Conservation (phyloP, 768 basidiomycete species). For the Lentinula edodes region DNA sequence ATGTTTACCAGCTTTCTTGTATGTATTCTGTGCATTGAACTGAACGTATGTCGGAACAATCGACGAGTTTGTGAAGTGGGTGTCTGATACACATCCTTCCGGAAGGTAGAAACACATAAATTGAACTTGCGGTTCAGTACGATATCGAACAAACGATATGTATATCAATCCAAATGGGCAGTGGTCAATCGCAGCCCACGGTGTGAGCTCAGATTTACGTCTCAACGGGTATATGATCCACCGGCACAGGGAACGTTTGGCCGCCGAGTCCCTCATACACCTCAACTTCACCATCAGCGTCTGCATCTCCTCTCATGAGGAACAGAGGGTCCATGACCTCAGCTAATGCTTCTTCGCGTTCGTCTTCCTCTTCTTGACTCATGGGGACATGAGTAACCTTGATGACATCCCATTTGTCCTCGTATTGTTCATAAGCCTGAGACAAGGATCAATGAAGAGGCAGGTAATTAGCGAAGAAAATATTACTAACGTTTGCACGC, state of each 20-base stretch:
- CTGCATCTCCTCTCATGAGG: slow-evolving; percentile 47
- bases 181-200: no score
- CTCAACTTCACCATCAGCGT: slow-evolving; percentile 53
- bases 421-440: slow-evolving; percentile 66
- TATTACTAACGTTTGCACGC: slow-evolving; percentile 59
- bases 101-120: no score
- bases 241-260: not conserved
- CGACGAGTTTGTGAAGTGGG: no score
- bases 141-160: no score
- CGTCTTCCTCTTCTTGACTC: slow-evolving; percentile 68
- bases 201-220: slow-evolving; percentile 29
- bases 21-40: no score
- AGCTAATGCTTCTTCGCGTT: slow-evolving; percentile 72
- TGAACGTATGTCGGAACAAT: no score
- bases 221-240: slow-evolving; percentile 47
- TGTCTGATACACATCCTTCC: no score
- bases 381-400: slow-evolving; percentile 66
- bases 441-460: not conserved
- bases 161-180: no score
- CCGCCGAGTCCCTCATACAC: slow-evolving; percentile 34
- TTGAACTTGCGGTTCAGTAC: no score
- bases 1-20: no score
- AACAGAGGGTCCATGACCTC: slow-evolving; percentile 73
- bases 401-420: slow-evolving; percentile 80
- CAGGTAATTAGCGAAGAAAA: not conserved